These are phyloP conservation scores for Candida anglica DNA, from an alignment of 805 yeast species.

Conservation along the genomic window DNA sequence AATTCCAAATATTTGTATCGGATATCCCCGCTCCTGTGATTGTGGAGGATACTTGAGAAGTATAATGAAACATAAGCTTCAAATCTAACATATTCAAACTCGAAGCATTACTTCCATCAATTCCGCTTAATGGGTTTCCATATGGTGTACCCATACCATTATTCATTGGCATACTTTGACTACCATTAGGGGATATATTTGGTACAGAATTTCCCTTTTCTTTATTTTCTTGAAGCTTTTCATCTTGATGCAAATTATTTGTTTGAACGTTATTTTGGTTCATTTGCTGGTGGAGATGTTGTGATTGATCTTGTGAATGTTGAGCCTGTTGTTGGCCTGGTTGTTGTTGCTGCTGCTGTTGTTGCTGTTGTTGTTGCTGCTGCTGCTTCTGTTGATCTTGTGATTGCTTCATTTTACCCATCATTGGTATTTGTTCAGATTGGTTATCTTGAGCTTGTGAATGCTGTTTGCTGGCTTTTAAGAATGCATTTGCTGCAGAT, in stretches of 20 bases:
- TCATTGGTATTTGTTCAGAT: conserved; percentile 12
- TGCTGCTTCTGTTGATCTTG: neutral
- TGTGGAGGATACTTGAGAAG: conserved; percentile 78
- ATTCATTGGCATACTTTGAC: conserved; percentile 3
- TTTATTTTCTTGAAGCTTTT: conserved; percentile 3
- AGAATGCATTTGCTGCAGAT: conserved; percentile 5
- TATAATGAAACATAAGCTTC: conserved; percentile 81
- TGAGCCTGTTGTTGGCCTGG: neutral
- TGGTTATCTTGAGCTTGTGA: conserved; percentile 6
- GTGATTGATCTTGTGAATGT: neutral
- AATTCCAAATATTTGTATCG: conserved; percentile 80
- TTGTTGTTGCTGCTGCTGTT: neutral
- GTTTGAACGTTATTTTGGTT: neutral
- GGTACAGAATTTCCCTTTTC: conserved; percentile 9
- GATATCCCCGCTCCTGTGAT: conserved; percentile 90
- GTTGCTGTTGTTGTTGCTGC: conserved; percentile 7
- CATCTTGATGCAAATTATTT: conserved; percentile 5
- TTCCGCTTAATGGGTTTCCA: conserved; percentile 2
- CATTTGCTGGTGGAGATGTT: neutral
- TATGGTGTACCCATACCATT: neutral
- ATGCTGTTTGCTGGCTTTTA: too few relatives aligned
- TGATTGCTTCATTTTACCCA: too few relatives aligned
- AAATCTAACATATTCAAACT: conserved; percentile 70
- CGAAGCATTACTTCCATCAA: conserved; percentile 9
- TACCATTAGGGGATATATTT: conserved; percentile 16